Evolutionary conservation across 768 basidiomycete species (phyloP).

Genomic region (Sporobolomyces phaffii): DNA sequence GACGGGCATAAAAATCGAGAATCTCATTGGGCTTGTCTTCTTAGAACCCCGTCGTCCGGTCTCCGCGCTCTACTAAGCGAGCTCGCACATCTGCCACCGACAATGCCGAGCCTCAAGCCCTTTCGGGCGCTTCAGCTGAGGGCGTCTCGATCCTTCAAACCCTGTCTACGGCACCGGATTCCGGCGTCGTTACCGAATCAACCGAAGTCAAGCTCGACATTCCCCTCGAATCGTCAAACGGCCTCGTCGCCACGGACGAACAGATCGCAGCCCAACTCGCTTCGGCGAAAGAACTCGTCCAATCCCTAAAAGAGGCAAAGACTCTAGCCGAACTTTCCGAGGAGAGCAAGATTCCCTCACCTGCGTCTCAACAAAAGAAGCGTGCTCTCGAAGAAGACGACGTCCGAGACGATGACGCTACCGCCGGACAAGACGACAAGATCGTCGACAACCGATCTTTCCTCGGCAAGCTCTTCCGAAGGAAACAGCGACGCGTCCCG

Average conservation of each 20-base stretch:
- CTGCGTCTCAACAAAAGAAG: slow-evolving; percentile 14
- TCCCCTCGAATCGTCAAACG: slow-evolving; percentile 18
- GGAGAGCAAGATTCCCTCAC: slow-evolving; percentile 1
- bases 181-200: slow-evolving; percentile 32
- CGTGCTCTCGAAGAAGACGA: slow-evolving; percentile 27
- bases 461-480: slow-evolving; percentile 36
- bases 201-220: slow-evolving; percentile 39
- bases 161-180: slow-evolving; percentile 13
- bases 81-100: slow-evolving; percentile 23
- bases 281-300: slow-evolving; percentile 35
- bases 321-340: slow-evolving; percentile 18
- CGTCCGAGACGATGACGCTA: slow-evolving; percentile 25
- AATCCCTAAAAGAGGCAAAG: slow-evolving; percentile 30
- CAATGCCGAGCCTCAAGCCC: slow-evolving; percentile 1
- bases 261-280: slow-evolving; percentile 30
- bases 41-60: slow-evolving; percentile 23
- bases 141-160: slow-evolving; percentile 36
- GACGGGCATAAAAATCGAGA: background rate
- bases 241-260: slow-evolving; percentile 22
- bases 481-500: slow-evolving; percentile 14
- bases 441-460: slow-evolving; percentile 36
- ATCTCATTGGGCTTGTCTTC: background rate
- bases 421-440: slow-evolving; percentile 30
- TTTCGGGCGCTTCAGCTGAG: slow-evolving; percentile 24
- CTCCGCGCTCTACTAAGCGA: slow-evolving; percentile 32